Base-by-base conservation (phyloP, 129 eudicot genomes). In the Artemisia argyi region DNA sequence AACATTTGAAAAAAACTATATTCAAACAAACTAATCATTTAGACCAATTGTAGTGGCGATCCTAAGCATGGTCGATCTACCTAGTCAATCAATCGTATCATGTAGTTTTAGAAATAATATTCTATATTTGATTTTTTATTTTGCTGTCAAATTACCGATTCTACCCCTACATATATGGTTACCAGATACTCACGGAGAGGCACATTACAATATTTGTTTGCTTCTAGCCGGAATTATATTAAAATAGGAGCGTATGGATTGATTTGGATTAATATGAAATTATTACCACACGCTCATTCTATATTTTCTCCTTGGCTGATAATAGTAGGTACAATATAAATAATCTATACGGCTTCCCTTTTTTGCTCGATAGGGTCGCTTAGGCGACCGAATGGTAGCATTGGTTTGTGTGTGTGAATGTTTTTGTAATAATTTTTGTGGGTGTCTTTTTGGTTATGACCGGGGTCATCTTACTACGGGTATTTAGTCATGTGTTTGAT, bases 281-380 rank as follows among this genome's bases (percentile, higher is more conserved):
- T 30, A 71, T 56, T 58, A 58, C 46, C 56, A 20, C 67, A 39
- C 8, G 6, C 20, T 44, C 67, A 39, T 20, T 59, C 68, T 47
- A 44, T 72, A 55, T 72, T 59, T 72, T 72, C 57, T 59, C 59
- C 11, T 58, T 72, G 56, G 68, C 46, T 72, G 11, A 72, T 72
- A 56, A 18, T 59, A 56, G 47, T 72, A 69, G n/a, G 74, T 16
- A 55, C 52, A 5, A 70, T 57, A 70, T 9, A 70, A 39, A 35
- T 39, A 64, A 30, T 30, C 1, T 30, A 30, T 30, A 1, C 6
- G 6, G 6, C 35, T 30, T 30, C n/a, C 35, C 35, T 0, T 30
- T 30, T 30, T 30, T 30, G 35, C 35, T 30, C 35, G 35, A 30
- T 30, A 30, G 35, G 35, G 35, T 30, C 35, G 35, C 35, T 4